Evolutionary conservation across 257 asterid genomes (phyloP).

Genomic region (Solanum commersonii): DNA sequence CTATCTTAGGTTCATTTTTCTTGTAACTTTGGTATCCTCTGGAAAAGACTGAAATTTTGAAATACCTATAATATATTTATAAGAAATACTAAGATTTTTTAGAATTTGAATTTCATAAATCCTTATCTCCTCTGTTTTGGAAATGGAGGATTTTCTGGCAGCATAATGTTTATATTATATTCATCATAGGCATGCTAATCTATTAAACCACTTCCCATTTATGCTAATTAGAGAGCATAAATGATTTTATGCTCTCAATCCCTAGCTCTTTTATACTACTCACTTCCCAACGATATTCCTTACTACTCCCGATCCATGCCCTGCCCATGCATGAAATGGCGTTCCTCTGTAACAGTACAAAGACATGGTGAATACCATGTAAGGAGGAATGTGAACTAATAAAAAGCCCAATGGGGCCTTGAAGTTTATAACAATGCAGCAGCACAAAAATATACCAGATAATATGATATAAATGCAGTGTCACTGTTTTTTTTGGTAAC

Average conservation of each 20-base stretch:
- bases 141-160: conserved; percentile 1
- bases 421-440: not conserved
- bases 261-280: not conserved
- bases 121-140: no score
- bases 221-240: no score
- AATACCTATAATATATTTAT: no score
- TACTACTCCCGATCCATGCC: conserved; percentile 50
- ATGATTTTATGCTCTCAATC: no score
- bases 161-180: no score
- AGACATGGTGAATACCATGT: not conserved
- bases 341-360: conserved; percentile 41
- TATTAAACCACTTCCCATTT: not conserved
- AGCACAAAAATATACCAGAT: not conserved
- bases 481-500: not conserved
- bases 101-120: no score
- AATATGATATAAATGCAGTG: not conserved
- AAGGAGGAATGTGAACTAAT: not conserved
- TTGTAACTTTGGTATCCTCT: not conserved
- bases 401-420: not conserved
- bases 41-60: not conserved
- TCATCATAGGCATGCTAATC: conserved; percentile 65
- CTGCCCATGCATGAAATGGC: conserved; percentile 58
- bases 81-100: no score
- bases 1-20: not conserved
- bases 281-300: not conserved